Evolutionary conservation across 2,329 filamentous ascomycete genomes (phyloP).

Genomic region (Fusarium nanum): DNA sequence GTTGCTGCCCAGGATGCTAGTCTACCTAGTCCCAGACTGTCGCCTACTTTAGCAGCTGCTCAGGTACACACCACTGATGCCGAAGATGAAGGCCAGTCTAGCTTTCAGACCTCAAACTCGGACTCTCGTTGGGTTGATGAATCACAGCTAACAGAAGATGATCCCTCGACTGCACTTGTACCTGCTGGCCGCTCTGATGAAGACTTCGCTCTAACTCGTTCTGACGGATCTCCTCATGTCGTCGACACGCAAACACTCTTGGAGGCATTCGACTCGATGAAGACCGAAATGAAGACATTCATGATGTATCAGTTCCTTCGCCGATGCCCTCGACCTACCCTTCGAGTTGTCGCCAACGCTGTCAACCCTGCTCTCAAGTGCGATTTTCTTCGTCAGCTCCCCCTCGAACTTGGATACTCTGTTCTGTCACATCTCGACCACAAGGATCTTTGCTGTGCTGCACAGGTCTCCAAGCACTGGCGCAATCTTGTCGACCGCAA

Average conservation of each 20-base stretch:
- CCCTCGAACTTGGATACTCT: constrained; percentile 87
- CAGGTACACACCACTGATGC: constrained; percentile 62
- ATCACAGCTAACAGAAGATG: constrained; percentile 54
- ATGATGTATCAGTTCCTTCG: constrained; percentile 96
- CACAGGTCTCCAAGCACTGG: constrained; percentile 96
- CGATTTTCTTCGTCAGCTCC: constrained; percentile 87
- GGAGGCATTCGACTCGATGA: constrained; percentile 90
- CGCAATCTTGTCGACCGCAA: constrained; percentile 90
- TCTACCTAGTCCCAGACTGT: constrained; percentile 92
- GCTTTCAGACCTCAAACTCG: constrained; percentile 49
- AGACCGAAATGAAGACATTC: constrained; percentile 90
- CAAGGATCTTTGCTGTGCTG: constrained; percentile 86
- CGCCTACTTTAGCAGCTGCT: constrained; percentile 84
- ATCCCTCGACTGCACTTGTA: constrained; percentile 46
- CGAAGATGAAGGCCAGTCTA: constrained; percentile 50
- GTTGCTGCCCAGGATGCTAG: constrained; percentile 87
- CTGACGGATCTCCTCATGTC: constrained; percentile 54
- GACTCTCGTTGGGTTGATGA: constrained; percentile 55
- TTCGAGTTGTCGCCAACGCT: constrained; percentile 88
- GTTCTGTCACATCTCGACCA: constrained; percentile 88
- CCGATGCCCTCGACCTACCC: constrained; percentile 85
- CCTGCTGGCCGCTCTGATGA: constrained; percentile 40
- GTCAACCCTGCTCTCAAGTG: constrained; percentile 96
- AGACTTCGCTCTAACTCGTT: constrained; percentile 45
- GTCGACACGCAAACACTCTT: constrained; percentile 89